Base-by-base conservation (phyloP, 2,329 filamentous ascomycete genomes). In the Sporothrix brasiliensis region DNA sequence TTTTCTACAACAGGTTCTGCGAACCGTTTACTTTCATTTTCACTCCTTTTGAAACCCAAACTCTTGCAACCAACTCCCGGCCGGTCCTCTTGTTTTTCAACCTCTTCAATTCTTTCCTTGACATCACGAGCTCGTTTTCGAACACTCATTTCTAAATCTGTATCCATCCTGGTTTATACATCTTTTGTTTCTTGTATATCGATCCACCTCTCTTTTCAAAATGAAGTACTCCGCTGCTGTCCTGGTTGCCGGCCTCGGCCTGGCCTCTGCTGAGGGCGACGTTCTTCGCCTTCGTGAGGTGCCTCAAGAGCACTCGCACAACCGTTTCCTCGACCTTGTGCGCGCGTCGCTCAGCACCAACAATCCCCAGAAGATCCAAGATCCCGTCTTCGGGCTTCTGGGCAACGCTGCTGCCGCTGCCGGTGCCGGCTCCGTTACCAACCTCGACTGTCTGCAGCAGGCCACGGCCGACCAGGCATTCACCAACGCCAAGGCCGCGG, bases 381-480 rank as follows among this genome's bases (percentile, higher is more conserved):
- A 83, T 72, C 75, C 82, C 34, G 79, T 86, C 65, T 86, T 86
- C 73, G 82, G 79, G 60, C 83, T 86, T 6, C 80, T 86, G 16
- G 84, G 84, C 66, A 82, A 84, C 72, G 78, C 77, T 1, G 81
- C 78, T 10, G 78, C 78, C 6, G 77, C 76, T n/a, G 67, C 71
- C 0, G 78, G 78, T 41, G 77, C 78, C 19, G 75, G 75, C 41
- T 71, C 76, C 6, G 77, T 80, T 39, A 71, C 74, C 61, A 79
- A 88, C 76, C 78, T 84, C 70, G 85, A 88, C 78, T 89, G 87
- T 76, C 83, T 88, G 61, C 86, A 88, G 77, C 85, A 87, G 80
- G 82, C 81, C 66, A 82, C 82, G 19, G 87, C 87, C 60, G 86
- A 88, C 79, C 85, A 85, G 77, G 87, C 87, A 67, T 88, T 88